A percentile compares a stretch with the other conserved stretches of the same genome.
These are phyloP conservation scores for Ajuga reptans DNA, from an alignment of 305 asterid genomes.

Conservation along the genomic window DNA sequence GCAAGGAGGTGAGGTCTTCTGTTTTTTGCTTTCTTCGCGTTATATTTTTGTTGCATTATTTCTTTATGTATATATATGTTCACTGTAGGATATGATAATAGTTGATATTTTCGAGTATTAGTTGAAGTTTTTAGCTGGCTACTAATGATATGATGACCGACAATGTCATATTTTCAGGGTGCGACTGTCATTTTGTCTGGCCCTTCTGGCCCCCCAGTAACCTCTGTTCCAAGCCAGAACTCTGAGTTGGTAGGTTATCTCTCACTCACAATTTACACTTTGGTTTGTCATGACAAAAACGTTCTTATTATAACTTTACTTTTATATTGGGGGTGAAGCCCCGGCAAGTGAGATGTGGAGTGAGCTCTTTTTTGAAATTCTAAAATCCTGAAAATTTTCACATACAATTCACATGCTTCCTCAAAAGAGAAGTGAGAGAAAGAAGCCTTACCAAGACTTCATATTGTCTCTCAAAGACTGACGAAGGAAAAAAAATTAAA, in stretches of 20 bases:
- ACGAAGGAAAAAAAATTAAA: not conserved
- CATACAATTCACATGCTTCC: not conserved
- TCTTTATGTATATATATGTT: too few species aligned
- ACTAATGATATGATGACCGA: slow-evolving; percentile 3
- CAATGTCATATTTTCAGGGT: slow-evolving; percentile 50
- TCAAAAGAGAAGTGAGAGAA: not conserved
- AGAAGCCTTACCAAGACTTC: not conserved
- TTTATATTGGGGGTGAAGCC: not conserved
- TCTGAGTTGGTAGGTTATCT: slow-evolving; percentile 73
- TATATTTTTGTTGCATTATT: too few species aligned
- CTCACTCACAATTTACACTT: slow-evolving; percentile 10
- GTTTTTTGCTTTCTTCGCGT: not conserved
- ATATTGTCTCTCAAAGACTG: not conserved
- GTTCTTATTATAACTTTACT: not conserved
- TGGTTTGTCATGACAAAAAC: slow-evolving; percentile 13
- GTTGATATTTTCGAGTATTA: not conserved
- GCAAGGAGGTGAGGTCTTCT: slow-evolving; percentile 64
- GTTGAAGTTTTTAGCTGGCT: slow-evolving; percentile 12
- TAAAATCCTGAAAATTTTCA: not conserved
- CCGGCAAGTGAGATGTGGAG: slow-evolving; percentile 6
- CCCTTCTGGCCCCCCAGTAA: slow-evolving; percentile 87
- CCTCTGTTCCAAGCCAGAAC: slow-evolving; percentile 74
- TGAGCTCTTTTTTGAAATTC: not conserved
- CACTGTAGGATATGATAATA: too few species aligned
- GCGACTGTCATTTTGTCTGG: slow-evolving; percentile 91